Conservation (phyloP, 2,329 filamentous ascomycete species). For the Fusarium decemcellulare region DNA sequence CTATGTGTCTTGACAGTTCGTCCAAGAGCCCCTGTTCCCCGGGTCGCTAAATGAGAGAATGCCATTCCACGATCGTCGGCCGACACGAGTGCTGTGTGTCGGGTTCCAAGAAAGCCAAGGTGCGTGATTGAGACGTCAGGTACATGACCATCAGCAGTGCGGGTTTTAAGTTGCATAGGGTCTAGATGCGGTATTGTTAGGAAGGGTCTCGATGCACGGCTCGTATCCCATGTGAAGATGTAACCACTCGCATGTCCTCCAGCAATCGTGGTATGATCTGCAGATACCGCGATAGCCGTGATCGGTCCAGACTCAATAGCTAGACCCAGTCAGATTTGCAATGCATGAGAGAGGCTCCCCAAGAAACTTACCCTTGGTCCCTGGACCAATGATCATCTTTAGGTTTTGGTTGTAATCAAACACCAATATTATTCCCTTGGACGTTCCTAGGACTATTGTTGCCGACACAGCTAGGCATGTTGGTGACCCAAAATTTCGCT, state of each 20-base stretch:
- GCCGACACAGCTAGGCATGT: conserved; percentile 92
- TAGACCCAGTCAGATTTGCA: conserved; percentile 56
- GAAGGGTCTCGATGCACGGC: conserved; percentile 86
- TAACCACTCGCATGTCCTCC: conserved; percentile 90
- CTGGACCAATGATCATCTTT: conserved; percentile 93
- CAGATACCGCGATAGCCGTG: conserved; percentile 90
- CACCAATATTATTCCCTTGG: conserved; percentile 93
- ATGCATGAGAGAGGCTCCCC: not conserved
- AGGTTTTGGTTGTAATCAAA: conserved; percentile 98
- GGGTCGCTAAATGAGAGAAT: conserved; percentile 94
- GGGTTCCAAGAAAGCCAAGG: conserved; percentile 93
- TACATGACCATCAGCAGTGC: conserved; percentile 86
- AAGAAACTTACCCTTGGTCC: conserved; percentile 80
- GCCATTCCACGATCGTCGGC: conserved; percentile 97
- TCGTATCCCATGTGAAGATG: conserved; percentile 98
- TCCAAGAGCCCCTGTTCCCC: conserved; percentile 89
- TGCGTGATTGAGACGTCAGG: conserved; percentile 85
- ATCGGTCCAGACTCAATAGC: conserved; percentile 92
- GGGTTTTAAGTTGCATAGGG: conserved; percentile 72
- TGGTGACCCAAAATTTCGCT: conserved; percentile 90
- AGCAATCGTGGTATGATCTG: conserved; percentile 92
- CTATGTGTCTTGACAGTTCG: conserved; percentile 90
- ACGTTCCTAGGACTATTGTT: conserved; percentile 90
- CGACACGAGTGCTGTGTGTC: conserved; percentile 94
- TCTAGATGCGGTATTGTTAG: conserved; percentile 87